Base-by-base conservation (phyloP, 2,329 filamentous ascomycete species). In the Fusarium phyllophilum region DNA sequence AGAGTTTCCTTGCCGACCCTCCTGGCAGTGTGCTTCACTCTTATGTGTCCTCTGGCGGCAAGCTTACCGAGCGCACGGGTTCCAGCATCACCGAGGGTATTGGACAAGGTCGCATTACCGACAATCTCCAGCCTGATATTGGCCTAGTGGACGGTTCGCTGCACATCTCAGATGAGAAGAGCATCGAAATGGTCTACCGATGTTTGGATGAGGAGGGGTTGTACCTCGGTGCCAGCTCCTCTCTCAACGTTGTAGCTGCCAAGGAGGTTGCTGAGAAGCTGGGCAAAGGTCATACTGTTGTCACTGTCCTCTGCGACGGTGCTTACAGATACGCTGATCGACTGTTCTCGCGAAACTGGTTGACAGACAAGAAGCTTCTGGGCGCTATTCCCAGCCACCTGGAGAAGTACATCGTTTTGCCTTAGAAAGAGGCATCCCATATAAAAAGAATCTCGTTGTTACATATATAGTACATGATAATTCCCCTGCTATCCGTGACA, bases 21-120 rank as follows among this genome's bases (percentile, higher is more conserved):
- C 96, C 96, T 0, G 96, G 96, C 70, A 95, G 92, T 77, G 95
- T 98, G 46, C 89, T 99, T 79, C 95, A 97, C 86, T 94, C 93
- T 69, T 98, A 98, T 85, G 92, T 99, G 76, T 89, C 90, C 68
- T 95, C 92, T 22, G 95, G 95, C 18, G 95, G 95, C 44, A 92
- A 93, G 81, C 86, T 98, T 62, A 86, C 86, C n/a, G 96, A 98
- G 80, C 89, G 96, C 57, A 86, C 86, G 6, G 96, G 96, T 15
- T 92, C 93, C 62, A 96, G 93, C 79, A 98, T 99, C 84, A 99
- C 96, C 6, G 96, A 99, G 85, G 96, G 96, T 31, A 99, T 99
- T 79, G 96, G 96, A 26, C 96, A 98, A 85, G 96, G 96, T 42
- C 93, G 96, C 59, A 90, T 99, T 58, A 99, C 96, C n/a, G 94